Percentiles rank a stretch among this genome's conserved stretches.
phyloP scores from a whole-genome alignment of 768 basidiomycete genomes.

The Serendipita vermifera region DNA sequence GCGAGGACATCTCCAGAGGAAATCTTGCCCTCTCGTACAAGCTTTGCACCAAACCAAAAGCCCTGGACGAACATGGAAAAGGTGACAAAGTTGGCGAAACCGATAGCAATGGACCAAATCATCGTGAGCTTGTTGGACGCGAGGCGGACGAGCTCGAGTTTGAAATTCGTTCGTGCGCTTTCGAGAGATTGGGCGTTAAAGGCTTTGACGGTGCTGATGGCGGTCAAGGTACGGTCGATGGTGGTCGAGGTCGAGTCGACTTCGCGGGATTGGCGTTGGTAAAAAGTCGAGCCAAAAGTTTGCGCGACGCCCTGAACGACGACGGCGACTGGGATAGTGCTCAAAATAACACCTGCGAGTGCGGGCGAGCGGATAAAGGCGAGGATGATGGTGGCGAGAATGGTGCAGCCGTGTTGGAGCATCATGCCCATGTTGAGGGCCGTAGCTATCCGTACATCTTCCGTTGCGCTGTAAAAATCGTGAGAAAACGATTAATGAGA shows the following conservation, averaged over 20 bases:
- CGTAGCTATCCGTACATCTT: slow-evolving; percentile 77
- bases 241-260: slow-evolving; percentile 63
- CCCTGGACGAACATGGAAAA: slow-evolving; percentile 93
- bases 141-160: slow-evolving; percentile 33
- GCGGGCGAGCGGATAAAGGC: slow-evolving; percentile 69
- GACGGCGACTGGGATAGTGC: slow-evolving; percentile 71
- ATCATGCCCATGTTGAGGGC: slow-evolving; percentile 67
- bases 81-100: slow-evolving; percentile 63
- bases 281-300: slow-evolving; percentile 48
- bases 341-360: slow-evolving; percentile 85
- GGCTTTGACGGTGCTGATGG: slow-evolving; percentile 84
- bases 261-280: slow-evolving; percentile 50
- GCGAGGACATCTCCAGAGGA: slow-evolving; percentile 74
- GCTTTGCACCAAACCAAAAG: slow-evolving; percentile 88
- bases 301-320: slow-evolving; percentile 69
- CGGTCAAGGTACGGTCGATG: slow-evolving; percentile 59
- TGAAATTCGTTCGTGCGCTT: slow-evolving; percentile 32
- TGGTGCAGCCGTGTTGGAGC: slow-evolving; percentile 71
- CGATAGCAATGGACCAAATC: slow-evolving; percentile 65
- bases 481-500: slow-evolving; percentile 5
- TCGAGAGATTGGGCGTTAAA: slow-evolving; percentile 66
- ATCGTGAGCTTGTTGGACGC: slow-evolving; percentile 43
- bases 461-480: slow-evolving; percentile 59
- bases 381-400: slow-evolving; percentile 64
- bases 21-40: slow-evolving; percentile 66